phyloP scores from a whole-genome alignment of 345 rosid genomes.

The Citrus sp. region DNA sequence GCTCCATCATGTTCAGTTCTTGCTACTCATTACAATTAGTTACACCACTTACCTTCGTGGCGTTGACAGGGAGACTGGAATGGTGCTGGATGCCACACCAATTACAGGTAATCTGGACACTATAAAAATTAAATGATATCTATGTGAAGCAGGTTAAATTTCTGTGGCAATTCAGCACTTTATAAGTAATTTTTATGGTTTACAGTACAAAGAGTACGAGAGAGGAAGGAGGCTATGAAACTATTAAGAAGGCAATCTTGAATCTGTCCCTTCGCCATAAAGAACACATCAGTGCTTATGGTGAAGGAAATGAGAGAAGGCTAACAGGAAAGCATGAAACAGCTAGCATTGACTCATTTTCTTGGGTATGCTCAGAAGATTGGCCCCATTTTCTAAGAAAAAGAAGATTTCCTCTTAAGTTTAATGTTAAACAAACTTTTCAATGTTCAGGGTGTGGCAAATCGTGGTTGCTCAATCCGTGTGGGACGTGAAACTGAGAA shows the following conservation, averaged over 20 bases:
- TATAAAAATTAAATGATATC: not conserved
- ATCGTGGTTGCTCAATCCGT: slow-evolving; percentile 94
- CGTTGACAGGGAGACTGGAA: slow-evolving; percentile 85
- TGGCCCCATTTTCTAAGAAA: not conserved
- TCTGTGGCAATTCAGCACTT: not conserved
- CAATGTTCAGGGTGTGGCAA: slow-evolving; percentile 77
- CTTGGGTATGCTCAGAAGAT: slow-evolving; percentile 66
- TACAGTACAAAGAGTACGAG: slow-evolving; percentile 92
- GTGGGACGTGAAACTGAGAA: slow-evolving; percentile 97
- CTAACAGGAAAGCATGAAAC: slow-evolving; percentile 97
- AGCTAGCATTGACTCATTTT: slow-evolving; percentile 80
- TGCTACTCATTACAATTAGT: not conserved
- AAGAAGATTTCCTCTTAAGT: not conserved
- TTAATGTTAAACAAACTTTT: slow-evolving; percentile 2
- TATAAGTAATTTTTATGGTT: not conserved
- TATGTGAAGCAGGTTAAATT: not conserved
- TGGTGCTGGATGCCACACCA: slow-evolving; percentile 99
- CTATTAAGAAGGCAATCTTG: slow-evolving; percentile 84
- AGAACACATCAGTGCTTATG: slow-evolving; percentile 90
- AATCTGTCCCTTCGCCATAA: slow-evolving; percentile 85
- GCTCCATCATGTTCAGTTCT: not conserved
- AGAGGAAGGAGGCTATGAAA: slow-evolving; percentile 90
- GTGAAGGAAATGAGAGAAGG: slow-evolving; percentile 99
- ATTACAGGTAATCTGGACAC: slow-evolving; percentile 50
- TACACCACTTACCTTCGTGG: slow-evolving; percentile 7